A percentile compares a stretch with the other conserved stretches of the same genome.
These are phyloP conservation scores for Ajuga reptans DNA, from an alignment of 305 asterid species.

Conservation along the genomic window DNA sequence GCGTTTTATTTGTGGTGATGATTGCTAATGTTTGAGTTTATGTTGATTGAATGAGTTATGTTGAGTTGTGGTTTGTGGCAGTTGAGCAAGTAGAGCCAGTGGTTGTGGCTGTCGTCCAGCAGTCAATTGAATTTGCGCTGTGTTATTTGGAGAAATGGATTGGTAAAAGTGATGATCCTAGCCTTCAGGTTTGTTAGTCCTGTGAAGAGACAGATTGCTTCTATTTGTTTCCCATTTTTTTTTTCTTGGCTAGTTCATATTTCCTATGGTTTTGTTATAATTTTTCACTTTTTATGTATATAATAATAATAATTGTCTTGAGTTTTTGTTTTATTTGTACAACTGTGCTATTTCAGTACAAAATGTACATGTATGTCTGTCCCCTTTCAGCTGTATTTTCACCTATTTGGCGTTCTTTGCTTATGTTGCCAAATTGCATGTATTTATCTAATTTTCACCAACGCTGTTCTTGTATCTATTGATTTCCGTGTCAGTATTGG, in stretches of 20 bases:
- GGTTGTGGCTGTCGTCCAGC: slow-evolving; percentile 64
- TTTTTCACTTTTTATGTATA: not conserved
- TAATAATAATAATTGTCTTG: not conserved
- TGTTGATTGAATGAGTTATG: slow-evolving; percentile 12
- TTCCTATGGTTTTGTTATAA: not conserved
- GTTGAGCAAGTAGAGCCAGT: slow-evolving; percentile 84
- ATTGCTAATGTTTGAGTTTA: not conserved
- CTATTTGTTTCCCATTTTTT: not conserved
- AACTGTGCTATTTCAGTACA: not conserved
- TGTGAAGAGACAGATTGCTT: not conserved
- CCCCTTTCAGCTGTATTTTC: not conserved
- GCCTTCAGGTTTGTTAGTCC: slow-evolving; percentile 57
- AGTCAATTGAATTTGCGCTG: slow-evolving; percentile 70
- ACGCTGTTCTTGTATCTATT: not conserved
- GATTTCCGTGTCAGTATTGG: not conserved
- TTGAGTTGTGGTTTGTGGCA: slow-evolving; percentile 33
- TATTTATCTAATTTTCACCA: not conserved
- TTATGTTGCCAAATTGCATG: not conserved
- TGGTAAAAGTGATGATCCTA: slow-evolving; percentile 53
- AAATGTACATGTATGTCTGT: not conserved
- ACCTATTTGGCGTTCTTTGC: not conserved
- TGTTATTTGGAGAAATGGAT: slow-evolving; percentile 70
- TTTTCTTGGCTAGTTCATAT: not conserved
- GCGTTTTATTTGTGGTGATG: slow-evolving; percentile 7
- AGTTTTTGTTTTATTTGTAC: not conserved